phyloP scores from a whole-genome alignment of 2,329 filamentous ascomycete species.

The Alternaria incomplexa region DNA sequence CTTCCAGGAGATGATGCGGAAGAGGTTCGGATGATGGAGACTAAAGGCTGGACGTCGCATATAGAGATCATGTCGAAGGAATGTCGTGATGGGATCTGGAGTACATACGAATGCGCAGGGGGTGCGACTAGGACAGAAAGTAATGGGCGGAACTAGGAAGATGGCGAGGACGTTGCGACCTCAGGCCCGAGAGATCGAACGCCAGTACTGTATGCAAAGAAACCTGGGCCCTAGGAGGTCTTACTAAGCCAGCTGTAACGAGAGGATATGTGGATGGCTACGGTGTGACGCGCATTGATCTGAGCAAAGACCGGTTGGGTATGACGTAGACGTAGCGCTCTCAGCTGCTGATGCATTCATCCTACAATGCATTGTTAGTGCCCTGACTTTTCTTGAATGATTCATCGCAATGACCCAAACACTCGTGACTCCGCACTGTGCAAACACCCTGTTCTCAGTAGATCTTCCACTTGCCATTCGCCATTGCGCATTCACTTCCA shows the following conservation, averaged over 20 bases:
- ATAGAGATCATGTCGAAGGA: neutral
- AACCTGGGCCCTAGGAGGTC: too few species aligned
- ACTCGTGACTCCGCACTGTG: neutral
- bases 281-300: neutral
- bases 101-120: neutral
- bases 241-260: neutral
- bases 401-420: neutral
- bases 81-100: neutral
- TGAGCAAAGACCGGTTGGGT: neutral
- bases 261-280: neutral
- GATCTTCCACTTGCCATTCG: neutral
- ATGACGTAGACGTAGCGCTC: neutral
- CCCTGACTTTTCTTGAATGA: neutral
- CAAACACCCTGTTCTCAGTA: neutral
- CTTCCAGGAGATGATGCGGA: neutral
- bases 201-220: neutral
- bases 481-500: neutral
- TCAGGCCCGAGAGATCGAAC: neutral
- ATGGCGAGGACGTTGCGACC: neutral
- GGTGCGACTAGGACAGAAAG: neutral
- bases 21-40: rapidly evolving
- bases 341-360: neutral
- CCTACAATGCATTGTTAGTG: neutral
- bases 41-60: neutral
- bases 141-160: neutral